A percentile compares a stretch with the other conserved stretches of the same genome.
Evolutionary conservation across 192 early-diverging fungal genomes (phyloP).

Genomic region (Ramicandelaber brevisporus): DNA sequence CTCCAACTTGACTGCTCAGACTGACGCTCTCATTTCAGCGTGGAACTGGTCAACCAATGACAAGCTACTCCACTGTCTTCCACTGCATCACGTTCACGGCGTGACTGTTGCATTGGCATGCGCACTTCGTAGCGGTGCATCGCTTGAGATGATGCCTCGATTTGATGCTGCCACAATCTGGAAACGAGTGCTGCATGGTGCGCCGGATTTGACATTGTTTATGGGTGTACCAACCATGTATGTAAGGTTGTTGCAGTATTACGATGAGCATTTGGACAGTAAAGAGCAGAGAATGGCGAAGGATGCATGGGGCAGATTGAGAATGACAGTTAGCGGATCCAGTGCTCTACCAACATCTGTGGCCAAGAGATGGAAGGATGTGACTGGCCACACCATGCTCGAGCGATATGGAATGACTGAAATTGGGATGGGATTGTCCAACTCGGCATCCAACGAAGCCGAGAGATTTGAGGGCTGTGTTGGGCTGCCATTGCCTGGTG

Average conservation of each 20-base stretch:
- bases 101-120: constrained; percentile 30
- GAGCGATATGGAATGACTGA: constrained; percentile 82
- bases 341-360: constrained; percentile 44
- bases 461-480: constrained; percentile 25
- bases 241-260: constrained; percentile 33
- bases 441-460: constrained; percentile 12
- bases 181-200: constrained; percentile 25
- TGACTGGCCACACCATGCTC: constrained; percentile 48
- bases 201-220: constrained; percentile 34
- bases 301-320: constrained; percentile 27
- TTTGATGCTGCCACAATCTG: constrained; percentile 40
- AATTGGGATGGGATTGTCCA: constrained; percentile 71
- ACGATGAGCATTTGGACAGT: constrained; percentile 16
- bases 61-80: constrained; percentile 49
- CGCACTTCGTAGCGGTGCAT: constrained; percentile 40
- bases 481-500: constrained; percentile 45
- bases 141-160: constrained; percentile 42
- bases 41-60: constrained; percentile 46
- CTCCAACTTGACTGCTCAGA: constrained; percentile 31
- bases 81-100: constrained; percentile 69
- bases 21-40: constrained; percentile 28
- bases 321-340: constrained; percentile 57
- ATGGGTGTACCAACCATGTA: constrained; percentile 87
- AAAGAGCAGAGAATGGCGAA: constrained; percentile 13
- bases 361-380: constrained; percentile 35